Base-by-base conservation (phyloP, 768 basidiomycete species). In the Psilocybe azurescens region DNA sequence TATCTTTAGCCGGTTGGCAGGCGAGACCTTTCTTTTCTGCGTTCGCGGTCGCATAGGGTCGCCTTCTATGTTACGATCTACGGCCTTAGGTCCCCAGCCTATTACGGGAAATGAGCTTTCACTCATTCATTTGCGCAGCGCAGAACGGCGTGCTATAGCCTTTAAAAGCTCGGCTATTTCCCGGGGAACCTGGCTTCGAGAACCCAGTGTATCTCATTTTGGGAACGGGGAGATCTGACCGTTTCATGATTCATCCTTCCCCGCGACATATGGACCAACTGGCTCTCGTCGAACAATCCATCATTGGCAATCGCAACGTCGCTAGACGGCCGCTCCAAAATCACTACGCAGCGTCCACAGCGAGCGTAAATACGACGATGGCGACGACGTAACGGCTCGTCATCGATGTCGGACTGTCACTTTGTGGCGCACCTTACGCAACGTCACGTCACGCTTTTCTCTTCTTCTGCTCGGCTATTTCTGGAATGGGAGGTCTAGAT, bases 131-230 rank as follows among this genome's bases (percentile, higher is more conserved):
- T 24, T 24, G 24, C 24, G 24, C 24, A 24, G 24, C 29, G 11
- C 18, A 30, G 41, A 30, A 30, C 30, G 55, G 41, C 44, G 55
- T 13, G 5, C 20, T 47, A 46, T 41, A 16, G 14, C 55, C 55
- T 47, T 8, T n/a, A 4, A 13, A 14, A 46, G 18, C 24, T 47
- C 55, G 55, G 53, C 55, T 56, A 56, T 33, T 56, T 56, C n/a
- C 55, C 44, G 41, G 44, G 55, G 38, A 20, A 14, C 24, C n/a
- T 47, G 38, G 24, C 41, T 44, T 30, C 24, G 8, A 56, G 41
- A 13, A n/a, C 52, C 52, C 30, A 10, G 13, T 9, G 3, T 3
- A n/a, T 39, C 8, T 38, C 3, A 9, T 54, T 36, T 36, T 32
- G 8, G 7, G 41, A 46, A 30, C 55, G 39, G 41, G 18, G 20